Evolutionary conservation across 2,329 filamentous ascomycete genomes (phyloP), one percentile per base, ranked within the genome.

Genomic region (Diplocarpon mali): DNA sequence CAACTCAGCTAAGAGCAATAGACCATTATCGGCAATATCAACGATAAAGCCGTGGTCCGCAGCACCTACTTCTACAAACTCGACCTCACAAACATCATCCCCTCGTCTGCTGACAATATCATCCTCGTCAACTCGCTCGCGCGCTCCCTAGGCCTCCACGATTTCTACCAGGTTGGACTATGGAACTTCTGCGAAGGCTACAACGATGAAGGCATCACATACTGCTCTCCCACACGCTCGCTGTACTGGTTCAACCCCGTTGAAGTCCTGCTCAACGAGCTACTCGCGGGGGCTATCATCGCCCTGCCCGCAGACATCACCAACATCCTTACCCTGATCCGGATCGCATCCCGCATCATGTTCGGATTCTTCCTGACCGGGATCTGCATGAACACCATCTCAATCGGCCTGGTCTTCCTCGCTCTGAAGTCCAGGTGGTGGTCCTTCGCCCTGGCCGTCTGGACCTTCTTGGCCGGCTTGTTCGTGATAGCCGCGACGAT

Each of bases 141-240:
- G 3, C 80, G 85, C 41, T 85, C 83, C 16, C 70, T 95, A 43
- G 90, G 89, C 27, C 72, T 95, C 39, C 87, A 94, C 62, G 90
- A 95, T 64, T 95, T 94, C 66, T 95, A 95, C 65, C 84, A 88
- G 57, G 84, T 94, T 24, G 89, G 89, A 5, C 67, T 95, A 34
- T 96, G 90, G 90, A 83, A 80, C 48, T 95, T 83, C 63, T 96
- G 90, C 64, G 85, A 94, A 63, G 89, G 89, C 15, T 93, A 89
- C 64, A 69, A 76, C 45, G 72, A 75, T 55, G 70, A 81, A 55
- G 85, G 85, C 31, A 78, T 92, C 50, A 90, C 85, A 0, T 67
- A 68, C 51, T 96, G 90, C 65, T 88, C 83, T 7, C 65, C 67
- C 5, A 83, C 87, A 0, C 57, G 76, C 56, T 69, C 71, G 7